phyloP scores from a whole-genome alignment of 805 yeast species.

The Cyberlindnera japonica region DNA sequence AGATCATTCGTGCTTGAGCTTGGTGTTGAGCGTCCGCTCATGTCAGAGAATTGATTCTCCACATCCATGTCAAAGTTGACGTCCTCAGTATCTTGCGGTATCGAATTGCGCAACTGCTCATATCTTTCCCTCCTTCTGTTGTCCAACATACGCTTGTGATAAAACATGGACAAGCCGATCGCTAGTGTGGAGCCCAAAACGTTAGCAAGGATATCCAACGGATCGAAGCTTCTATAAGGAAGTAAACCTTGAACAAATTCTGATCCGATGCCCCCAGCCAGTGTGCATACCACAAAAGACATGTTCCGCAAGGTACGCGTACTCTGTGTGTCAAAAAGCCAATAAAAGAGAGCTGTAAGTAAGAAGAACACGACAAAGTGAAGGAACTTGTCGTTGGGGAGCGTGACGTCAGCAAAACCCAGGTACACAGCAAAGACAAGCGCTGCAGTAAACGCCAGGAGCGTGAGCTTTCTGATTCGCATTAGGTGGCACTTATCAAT shows the following conservation, averaged over 20 bases:
- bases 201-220: slow-evolving; percentile 41
- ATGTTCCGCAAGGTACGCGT: slow-evolving; percentile 31
- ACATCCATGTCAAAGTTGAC: slow-evolving; percentile 25
- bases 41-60: slow-evolving; percentile 13
- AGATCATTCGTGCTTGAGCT: slow-evolving; percentile 21
- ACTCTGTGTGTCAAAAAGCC: slow-evolving; percentile 37
- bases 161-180: slow-evolving; percentile 13
- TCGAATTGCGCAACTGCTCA: slow-evolving; percentile 25
- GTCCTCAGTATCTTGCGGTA: slow-evolving; percentile 26
- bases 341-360: slow-evolving; percentile 47
- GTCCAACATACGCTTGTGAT: slow-evolving; percentile 25
- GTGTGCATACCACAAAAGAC: slow-evolving; percentile 42
- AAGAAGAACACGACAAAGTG: slow-evolving; percentile 46
- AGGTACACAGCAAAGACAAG: slow-evolving; percentile 26
- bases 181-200: slow-evolving; percentile 29
- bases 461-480: slow-evolving; percentile 30
- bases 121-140: slow-evolving; percentile 23
- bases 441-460: slow-evolving; percentile 35
- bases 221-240: slow-evolving; percentile 46
- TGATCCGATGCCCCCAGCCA: slow-evolving; percentile 45
- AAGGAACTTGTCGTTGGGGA: slow-evolving; percentile 47
- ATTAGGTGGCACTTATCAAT: slow-evolving; percentile 1
- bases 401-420: slow-evolving; percentile 34
- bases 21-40: slow-evolving; percentile 12
- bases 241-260: slow-evolving; percentile 48